phyloP scores from a whole-genome alignment of 75 land plant species.

The Sequoia sempervirens region DNA sequence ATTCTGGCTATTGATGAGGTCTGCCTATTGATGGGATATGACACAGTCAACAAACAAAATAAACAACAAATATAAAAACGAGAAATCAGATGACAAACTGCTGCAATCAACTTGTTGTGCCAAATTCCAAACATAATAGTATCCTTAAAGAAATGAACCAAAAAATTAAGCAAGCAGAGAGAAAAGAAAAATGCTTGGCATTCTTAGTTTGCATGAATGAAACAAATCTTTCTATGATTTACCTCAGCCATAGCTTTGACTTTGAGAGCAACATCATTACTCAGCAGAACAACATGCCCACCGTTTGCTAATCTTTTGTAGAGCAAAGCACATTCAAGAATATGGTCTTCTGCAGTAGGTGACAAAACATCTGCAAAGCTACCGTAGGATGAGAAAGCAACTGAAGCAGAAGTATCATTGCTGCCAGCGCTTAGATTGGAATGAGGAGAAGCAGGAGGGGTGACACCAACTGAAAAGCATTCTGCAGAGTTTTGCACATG shows the following conservation, averaged over 20 bases:
- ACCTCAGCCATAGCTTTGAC: slow-evolving; percentile 99
- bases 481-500: slow-evolving; percentile 77
- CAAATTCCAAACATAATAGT: too few species aligned
- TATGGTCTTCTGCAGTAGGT: slow-evolving; percentile 82
- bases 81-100: not conserved
- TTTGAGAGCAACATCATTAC: slow-evolving; percentile 66
- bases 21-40: not conserved
- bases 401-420: not conserved
- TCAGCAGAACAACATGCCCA: slow-evolving; percentile 64
- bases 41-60: not conserved
- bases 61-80: too few species aligned
- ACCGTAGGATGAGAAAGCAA: slow-evolving; percentile 26
- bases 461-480: slow-evolving; percentile 37
- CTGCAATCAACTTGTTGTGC: too few species aligned
- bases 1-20: too few species aligned
- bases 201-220: not conserved
- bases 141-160: not conserved
- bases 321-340: slow-evolving; percentile 77
- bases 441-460: slow-evolving; percentile 77
- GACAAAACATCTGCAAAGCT: slow-evolving; percentile 46
- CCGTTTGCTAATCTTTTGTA: slow-evolving; percentile 37
- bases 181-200: not conserved
- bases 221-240: not conserved
- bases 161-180: not conserved
- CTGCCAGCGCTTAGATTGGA: slow-evolving; percentile 20